Percentiles rank a stretch among this genome's conserved stretches.
Evolutionary conservation across 768 basidiomycete species (phyloP).

Genomic region (Lactifluus subvellereus): DNA sequence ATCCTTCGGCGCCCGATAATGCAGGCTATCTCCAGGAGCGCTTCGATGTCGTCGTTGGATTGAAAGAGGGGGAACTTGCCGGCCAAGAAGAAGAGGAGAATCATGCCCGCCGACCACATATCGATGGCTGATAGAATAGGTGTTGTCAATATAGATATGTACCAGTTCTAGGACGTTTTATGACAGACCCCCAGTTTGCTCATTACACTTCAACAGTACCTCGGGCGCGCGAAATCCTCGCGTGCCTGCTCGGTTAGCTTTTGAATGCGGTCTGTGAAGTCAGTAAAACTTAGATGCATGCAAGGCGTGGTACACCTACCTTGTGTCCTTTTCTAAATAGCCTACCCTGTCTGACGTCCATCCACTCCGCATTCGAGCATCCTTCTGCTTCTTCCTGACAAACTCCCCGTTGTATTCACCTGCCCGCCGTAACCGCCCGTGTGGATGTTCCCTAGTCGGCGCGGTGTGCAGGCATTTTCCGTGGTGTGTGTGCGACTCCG

Average conservation of each 20-base stretch:
- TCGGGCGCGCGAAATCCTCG: conserved; percentile 96
- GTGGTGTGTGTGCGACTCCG: conserved; percentile 42
- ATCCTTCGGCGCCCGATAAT: conserved; percentile 79
- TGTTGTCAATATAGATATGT: conserved; percentile 12
- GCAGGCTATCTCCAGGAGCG: conserved; percentile 87
- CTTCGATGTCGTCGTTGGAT: conserved; percentile 90
- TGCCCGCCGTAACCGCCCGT: conserved; percentile 50
- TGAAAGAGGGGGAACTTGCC: conserved; percentile 93
- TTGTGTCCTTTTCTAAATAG: conserved; percentile 65
- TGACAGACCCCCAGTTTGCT: conserved; percentile 81
- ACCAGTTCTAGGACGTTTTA: neutral
- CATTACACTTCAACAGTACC: conserved; percentile 88
- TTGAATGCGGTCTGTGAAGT: conserved; percentile 59
- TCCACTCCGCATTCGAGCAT: conserved; percentile 49
- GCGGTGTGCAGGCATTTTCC: conserved; percentile 77
- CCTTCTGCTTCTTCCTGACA: conserved; percentile 53
- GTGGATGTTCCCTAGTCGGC: conserved; percentile 54
- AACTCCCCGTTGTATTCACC: conserved; percentile 43
- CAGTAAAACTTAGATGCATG: conserved; percentile 1
- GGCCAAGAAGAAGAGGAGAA: conserved; percentile 86
- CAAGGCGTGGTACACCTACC: conserved; percentile 38
- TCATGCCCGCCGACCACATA: conserved; percentile 92
- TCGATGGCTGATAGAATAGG: conserved; percentile 69
- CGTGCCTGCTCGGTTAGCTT: conserved; percentile 95
- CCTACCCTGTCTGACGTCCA: conserved; percentile 67